These are phyloP conservation scores for Phytophthora nicotianae DNA, from an alignment of 352 stramenopile genomes.

Conservation along the genomic window DNA sequence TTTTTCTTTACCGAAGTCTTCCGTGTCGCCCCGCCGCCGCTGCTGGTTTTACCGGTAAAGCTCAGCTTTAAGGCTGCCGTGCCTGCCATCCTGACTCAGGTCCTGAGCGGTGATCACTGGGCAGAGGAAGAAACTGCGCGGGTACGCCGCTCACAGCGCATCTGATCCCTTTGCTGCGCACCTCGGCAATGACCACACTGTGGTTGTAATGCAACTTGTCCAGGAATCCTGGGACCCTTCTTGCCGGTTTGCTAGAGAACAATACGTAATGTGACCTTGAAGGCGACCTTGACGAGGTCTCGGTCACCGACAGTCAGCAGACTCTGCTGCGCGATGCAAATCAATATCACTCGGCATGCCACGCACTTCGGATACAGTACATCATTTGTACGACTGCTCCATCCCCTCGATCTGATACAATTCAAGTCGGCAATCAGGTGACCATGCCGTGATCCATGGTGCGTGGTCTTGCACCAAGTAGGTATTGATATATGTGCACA, in stretches of 20 bases:
- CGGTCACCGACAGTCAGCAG: too few relatives aligned
- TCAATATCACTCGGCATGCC: constrained; percentile 14
- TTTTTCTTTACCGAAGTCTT: too few relatives aligned
- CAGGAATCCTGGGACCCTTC: neutral
- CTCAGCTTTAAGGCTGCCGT: constrained; percentile 3
- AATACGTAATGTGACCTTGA: neutral
- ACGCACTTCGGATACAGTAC: constrained; percentile 33
- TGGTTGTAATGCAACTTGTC: too few relatives aligned
- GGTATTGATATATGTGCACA: constrained; percentile 3
- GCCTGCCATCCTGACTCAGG: neutral
- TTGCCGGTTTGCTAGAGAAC: too few relatives aligned
- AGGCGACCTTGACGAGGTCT: neutral
- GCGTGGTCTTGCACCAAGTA: neutral
- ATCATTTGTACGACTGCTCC: neutral
- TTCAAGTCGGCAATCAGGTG: constrained; percentile 12
- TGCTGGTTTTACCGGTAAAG: too few relatives aligned
- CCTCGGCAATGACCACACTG: neutral
- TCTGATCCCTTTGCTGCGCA: constrained; percentile 9
- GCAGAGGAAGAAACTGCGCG: constrained; percentile 17
- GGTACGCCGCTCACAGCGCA: neutral
- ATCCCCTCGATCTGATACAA: constrained; percentile 25
- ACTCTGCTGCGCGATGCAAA: constrained; percentile 14
- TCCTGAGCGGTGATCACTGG: neutral
- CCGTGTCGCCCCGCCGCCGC: too few relatives aligned
- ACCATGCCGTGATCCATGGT: neutral